These are phyloP conservation scores for Chiua virens DNA, from an alignment of 768 basidiomycete species.

Conservation along the genomic window DNA sequence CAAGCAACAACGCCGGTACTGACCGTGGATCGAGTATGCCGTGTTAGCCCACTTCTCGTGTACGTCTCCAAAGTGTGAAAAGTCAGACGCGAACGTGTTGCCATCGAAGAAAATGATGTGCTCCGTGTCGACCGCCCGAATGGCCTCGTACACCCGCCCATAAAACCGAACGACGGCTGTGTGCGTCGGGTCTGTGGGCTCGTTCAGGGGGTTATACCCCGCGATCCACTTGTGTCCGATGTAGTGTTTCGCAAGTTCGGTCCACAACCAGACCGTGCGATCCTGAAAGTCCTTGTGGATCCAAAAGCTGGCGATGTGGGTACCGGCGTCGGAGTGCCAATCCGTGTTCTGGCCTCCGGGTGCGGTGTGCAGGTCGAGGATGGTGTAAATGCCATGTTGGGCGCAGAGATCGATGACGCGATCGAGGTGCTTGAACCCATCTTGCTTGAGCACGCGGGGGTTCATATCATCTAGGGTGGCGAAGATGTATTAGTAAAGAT, in stretches of 20 bases:
- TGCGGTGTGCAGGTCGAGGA: constrained; percentile 78
- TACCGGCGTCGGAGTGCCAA: constrained; percentile 78
- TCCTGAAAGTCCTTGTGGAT: constrained; percentile 85
- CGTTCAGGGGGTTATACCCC: constrained; percentile 85
- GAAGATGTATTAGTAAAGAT: constrained; percentile 8
- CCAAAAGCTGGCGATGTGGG: constrained; percentile 76
- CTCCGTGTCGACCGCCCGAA: constrained; percentile 65
- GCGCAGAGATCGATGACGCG: constrained; percentile 77
- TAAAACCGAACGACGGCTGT: constrained; percentile 66
- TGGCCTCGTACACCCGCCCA: constrained; percentile 63
- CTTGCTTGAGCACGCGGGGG: constrained; percentile 70
- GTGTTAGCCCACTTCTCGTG: constrained; percentile 67
- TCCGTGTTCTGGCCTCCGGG: constrained; percentile 75
- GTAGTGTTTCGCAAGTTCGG: constrained; percentile 72
- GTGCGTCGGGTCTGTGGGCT: constrained; percentile 71
- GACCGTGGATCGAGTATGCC: constrained; percentile 76
- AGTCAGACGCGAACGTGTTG: constrained; percentile 81
- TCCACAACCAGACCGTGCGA: constrained; percentile 76
- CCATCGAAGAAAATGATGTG: constrained; percentile 82
- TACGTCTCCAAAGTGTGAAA: constrained; percentile 67
- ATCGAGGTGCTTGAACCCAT: constrained; percentile 81
- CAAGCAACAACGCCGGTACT: background rate
- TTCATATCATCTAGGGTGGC: constrained; percentile 61
- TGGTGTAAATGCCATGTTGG: constrained; percentile 71
- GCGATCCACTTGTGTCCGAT: constrained; percentile 79